Evolutionary conservation across 768 basidiomycete species (phyloP), one percentile per base, ranked within the genome.

Genomic region (Kondoa malvinella): DNA sequence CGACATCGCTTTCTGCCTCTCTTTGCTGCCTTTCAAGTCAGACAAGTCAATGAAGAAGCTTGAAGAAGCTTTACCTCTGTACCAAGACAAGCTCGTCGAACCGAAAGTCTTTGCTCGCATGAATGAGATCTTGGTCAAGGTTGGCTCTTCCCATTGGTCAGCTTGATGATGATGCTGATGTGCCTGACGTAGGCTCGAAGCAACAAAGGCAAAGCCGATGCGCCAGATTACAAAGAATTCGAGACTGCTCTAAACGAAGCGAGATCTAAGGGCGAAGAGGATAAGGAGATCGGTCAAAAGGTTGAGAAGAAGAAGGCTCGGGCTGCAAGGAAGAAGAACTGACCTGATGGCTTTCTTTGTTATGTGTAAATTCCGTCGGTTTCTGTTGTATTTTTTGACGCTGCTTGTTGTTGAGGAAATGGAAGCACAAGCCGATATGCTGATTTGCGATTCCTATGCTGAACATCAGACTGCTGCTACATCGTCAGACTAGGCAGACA

Each of bases 1-100:
- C 27, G 94, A 99, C 74, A 91, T 99, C 68, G 89, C 92, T 0
- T 97, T 86, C 78, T 99, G 94, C 76, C 80, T 99, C 1, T 92
- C 94, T 0, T 78, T 96, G 1, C 81, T 97, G 17, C 94, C 92
- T 0, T 99, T 89, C 87, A 96, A 96, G 76, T 92, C 91, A 0
- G 95, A 99, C 72, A 83, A 88, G 33, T 94, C 92, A 0, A 84
- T 96, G 73, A 96, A 95, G 83, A 95, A 92, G 76, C 83, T 97
- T 69, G 88, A 91, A 72, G 94, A 97, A 71, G 92, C 84, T 1
- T 77, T 99, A 29, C 89, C 86, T 59, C 87, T 86, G 78, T 99
- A 99, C 74, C 86, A 91, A 65, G 95, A 97, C 80, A 99, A 99
- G 78, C 79, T 99, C 56, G 89, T 94, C 78, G 92, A 97, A 70